A percentile compares a stretch with the other conserved stretches of the same genome.
These are phyloP conservation scores for Rhodotorula sp. DNA, from an alignment of 1,284 basidiomycete genomes.

Conservation along the genomic window DNA sequence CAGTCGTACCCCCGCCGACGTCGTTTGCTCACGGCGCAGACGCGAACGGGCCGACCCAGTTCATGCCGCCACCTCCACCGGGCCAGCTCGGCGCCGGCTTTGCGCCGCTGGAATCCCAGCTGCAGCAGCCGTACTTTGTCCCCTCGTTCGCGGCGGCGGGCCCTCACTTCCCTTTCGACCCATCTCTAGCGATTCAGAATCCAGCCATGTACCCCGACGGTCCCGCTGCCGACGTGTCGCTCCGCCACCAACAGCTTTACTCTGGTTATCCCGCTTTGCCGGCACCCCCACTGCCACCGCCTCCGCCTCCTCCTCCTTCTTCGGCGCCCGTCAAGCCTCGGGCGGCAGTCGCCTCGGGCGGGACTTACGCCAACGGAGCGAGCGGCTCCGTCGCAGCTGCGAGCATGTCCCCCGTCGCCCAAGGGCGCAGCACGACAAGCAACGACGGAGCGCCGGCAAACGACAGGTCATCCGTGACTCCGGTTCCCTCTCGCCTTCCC, in stretches of 20 bases:
- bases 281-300: not conserved
- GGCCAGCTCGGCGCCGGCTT: not conserved
- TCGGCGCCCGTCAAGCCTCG: not conserved
- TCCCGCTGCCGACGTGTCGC: not conserved
- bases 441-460: not conserved
- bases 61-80: not conserved
- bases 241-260: not conserved
- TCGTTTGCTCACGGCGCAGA: not conserved
- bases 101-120: not conserved
- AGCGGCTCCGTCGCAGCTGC: not conserved
- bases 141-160: not conserved
- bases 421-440: not conserved
- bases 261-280: not conserved
- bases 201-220: not conserved
- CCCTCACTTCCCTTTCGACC: not conserved
- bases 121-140: not conserved
- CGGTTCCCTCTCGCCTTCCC: not conserved
- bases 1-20: not conserved
- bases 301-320: not conserved
- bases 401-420: not conserved
- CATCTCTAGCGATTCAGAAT: not conserved
- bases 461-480: not conserved
- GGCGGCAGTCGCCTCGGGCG: no score
- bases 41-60: not conserved
- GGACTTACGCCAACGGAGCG: not conserved